Base-by-base conservation (phyloP, 1,284 basidiomycete species). In the Ustilago esculenta region DNA sequence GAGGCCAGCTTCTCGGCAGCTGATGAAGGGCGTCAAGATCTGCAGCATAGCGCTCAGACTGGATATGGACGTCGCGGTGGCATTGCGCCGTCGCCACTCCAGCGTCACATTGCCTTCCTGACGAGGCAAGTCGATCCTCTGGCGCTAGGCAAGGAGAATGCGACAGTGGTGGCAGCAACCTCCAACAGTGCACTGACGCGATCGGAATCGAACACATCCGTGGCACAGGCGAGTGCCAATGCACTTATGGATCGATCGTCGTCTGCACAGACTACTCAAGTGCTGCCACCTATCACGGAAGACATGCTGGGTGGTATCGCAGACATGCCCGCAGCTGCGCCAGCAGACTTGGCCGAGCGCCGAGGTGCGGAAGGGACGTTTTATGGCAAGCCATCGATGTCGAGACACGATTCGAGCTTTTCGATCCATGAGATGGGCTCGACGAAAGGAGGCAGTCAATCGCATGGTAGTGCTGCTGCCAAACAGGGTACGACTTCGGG, bases 61-160 rank as follows among this genome's bases (percentile, higher is more conserved):
- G 49, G 34, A 20, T 46, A 35, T 14, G 42, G 49, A 21, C 47
- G 57, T 18, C 56, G 53, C 21, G 57, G 47, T 24, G 40, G 18
- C 14, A 40, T 37, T 7, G 47, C 34, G 14, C 53, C 46, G 25
- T 68, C 69, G 6, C 73, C 73, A 3, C 42, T 75, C 21, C 73
- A 75, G 42, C 40, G 71, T 12, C 71, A 73, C 52, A 75, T 75
- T 34, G 52, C 61, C 11, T 68, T 46, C 15, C 30, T 73, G 33
- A 64, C 55, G 6, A 40, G 50, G 36, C 72, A 66, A 47, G 42
- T 52, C 2, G 60, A 63, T 4, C 20, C 56, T 2, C 18, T 46
- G 7, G 20, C 51, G 37, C 23, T 29, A 14, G 5, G 12, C n/a
- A 32, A 49, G 20, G 35, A 51, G 18, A 24, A 23, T n/a, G 25